Percentiles rank a stretch among this genome's conserved stretches.
Evolutionary conservation across 169 alveolate genomes (phyloP).

Genomic region (Eimeria acervulina): DNA sequence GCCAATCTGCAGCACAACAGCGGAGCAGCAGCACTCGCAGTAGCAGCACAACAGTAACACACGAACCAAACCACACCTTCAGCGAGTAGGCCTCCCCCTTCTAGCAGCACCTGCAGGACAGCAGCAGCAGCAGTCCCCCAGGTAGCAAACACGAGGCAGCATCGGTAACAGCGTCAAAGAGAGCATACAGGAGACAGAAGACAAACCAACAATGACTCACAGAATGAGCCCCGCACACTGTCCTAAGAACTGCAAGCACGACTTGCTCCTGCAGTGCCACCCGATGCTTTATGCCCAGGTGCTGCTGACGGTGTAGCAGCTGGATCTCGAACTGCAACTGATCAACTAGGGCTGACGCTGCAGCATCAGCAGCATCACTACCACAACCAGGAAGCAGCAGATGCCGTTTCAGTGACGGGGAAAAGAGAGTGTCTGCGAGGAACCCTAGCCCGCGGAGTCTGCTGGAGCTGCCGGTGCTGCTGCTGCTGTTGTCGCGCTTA

Average conservation of each 20-base stretch:
- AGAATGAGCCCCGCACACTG: not conserved
- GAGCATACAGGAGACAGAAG: no score
- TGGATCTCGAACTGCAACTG: conserved; percentile 17
- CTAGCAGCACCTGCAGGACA: not conserved
- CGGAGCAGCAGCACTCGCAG: conserved; percentile 34
- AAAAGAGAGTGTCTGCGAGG: conserved; percentile 27
- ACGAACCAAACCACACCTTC: not conserved
- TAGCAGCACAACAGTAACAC: not conserved
- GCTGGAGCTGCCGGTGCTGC: not conserved
- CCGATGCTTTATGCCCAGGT: not conserved
- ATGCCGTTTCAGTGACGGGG: not conserved
- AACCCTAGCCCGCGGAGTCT: not conserved
- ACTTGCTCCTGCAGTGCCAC: not conserved
- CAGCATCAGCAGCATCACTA: conserved; percentile 1
- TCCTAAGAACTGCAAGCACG: not conserved
- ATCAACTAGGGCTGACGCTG: not conserved
- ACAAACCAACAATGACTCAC: not conserved
- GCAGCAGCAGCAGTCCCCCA: not conserved
- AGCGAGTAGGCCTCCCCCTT: not conserved
- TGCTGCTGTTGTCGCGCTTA: not conserved
- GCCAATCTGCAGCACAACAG: conserved; percentile 21
- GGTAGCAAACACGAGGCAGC: not conserved
- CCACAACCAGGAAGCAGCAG: not conserved
- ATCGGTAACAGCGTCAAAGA: no score
- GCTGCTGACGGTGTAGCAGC: not conserved